A percentile compares a stretch with the other conserved stretches of the same genome.
Evolutionary conservation across 1,284 basidiomycete species (phyloP).

Genomic region (Microbotryum scabiosae): DNA sequence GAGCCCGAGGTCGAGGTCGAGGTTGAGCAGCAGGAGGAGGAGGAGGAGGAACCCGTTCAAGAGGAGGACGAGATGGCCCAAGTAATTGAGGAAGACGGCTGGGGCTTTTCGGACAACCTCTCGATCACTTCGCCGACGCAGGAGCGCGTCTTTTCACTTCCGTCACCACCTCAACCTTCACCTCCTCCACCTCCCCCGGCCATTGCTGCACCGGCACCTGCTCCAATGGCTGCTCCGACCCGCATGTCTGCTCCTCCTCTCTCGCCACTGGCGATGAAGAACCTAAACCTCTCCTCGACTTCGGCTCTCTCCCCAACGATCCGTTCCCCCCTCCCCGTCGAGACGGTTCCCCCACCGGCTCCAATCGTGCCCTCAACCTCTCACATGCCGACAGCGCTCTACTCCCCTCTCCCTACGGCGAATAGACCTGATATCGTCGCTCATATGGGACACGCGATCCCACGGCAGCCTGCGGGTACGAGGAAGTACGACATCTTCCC

Average conservation of each 20-base stretch:
- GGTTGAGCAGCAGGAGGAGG: too few relatives aligned
- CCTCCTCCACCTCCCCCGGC: neutral
- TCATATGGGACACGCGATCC: neutral
- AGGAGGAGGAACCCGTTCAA: too few relatives aligned
- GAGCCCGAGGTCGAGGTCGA: too few relatives aligned
- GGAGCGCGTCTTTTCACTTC: neutral
- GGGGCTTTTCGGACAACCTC: neutral
- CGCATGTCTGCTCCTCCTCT: neutral
- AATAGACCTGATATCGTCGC: neutral
- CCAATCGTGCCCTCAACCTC: neutral
- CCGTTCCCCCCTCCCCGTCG: neutral
- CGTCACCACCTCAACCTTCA: neutral
- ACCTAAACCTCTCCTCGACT: neutral
- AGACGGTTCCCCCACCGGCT: neutral
- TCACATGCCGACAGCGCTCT: neutral
- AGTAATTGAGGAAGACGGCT: conserved; percentile 1
- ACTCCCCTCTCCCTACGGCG: neutral
- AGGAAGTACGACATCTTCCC: neutral
- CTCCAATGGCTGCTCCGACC: neutral
- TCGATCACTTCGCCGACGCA: neutral
- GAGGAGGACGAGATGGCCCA: neutral
- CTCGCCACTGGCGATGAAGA: neutral
- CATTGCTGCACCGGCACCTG: neutral
- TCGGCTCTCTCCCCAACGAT: neutral
- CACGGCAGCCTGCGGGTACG: too few relatives aligned